These are phyloP conservation scores for Tulasnella sp. DNA, from an alignment of 768 basidiomycete genomes.

Conservation along the genomic window DNA sequence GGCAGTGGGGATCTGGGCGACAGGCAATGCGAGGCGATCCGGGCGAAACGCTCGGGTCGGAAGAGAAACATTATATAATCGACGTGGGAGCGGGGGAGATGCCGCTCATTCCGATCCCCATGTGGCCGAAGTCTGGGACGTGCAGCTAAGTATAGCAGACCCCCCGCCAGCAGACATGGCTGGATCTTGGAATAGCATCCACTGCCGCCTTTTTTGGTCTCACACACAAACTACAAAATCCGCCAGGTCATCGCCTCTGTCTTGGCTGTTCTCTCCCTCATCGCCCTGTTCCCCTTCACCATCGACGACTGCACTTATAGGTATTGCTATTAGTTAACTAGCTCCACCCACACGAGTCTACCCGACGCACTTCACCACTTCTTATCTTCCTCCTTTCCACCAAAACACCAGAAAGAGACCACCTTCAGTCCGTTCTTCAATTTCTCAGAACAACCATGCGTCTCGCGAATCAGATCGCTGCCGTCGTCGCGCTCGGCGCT, in stretches of 20 bases:
- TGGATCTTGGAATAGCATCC: background rate
- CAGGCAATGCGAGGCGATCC: no score
- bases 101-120: background rate
- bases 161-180: background rate
- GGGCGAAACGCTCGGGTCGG: no score
- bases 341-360: background rate
- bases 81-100: background rate
- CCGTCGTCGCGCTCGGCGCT: background rate
- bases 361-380: background rate
- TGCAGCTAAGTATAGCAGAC: background rate
- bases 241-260: background rate
- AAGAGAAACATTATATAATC: background rate
- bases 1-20: no score
- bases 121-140: background rate
- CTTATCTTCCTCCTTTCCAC: background rate
- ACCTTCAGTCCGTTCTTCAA: background rate
- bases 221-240: background rate
- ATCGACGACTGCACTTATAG: background rate
- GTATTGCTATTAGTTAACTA: background rate
- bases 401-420: background rate
- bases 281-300: background rate
- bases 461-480: background rate
- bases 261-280: background rate
- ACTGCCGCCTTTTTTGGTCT: background rate
- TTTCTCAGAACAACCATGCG: background rate